These are phyloP conservation scores for Moniliophthora roreri DNA, from an alignment of 1,284 basidiomycete genomes.

Conservation along the genomic window DNA sequence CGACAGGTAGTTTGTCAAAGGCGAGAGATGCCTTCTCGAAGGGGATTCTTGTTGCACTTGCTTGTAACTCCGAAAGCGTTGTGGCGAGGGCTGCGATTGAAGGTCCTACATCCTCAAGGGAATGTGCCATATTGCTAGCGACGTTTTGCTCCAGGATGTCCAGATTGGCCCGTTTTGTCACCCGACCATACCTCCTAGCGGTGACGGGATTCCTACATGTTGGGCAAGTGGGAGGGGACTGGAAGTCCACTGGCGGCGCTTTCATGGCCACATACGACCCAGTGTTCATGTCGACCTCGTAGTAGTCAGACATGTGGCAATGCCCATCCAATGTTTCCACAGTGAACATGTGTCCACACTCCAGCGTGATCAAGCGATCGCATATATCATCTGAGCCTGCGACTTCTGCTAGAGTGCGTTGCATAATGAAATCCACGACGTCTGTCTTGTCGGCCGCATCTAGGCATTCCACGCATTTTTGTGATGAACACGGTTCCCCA, in stretches of 20 bases:
- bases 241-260: conserved; percentile 40
- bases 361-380: conserved; percentile 57
- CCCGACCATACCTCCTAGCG: conserved; percentile 51
- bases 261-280: conserved; percentile 44
- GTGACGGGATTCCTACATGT: conserved; percentile 53
- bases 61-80: conserved; percentile 11
- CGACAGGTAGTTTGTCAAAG: not conserved
- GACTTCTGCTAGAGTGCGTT: conserved; percentile 51
- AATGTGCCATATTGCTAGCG: conserved; percentile 39
- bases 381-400: conserved; percentile 40
- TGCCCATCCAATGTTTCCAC: conserved; percentile 70
- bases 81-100: conserved; percentile 23
- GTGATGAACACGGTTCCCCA: conserved; percentile 61
- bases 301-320: conserved; percentile 54
- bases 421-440: conserved; percentile 61
- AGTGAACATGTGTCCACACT: conserved; percentile 68
- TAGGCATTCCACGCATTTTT: conserved; percentile 57
- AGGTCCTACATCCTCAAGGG: conserved; percentile 23
- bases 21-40: not conserved
- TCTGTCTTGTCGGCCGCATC: conserved; percentile 34
- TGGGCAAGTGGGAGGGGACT: conserved; percentile 52
- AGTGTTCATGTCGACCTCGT: conserved; percentile 30
- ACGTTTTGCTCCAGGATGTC: conserved; percentile 55
- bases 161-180: conserved; percentile 51
- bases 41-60: conserved; percentile 15